These are phyloP conservation scores for Metarhizium rileyi DNA, from an alignment of 2,329 filamentous ascomycete species.

Conservation along the genomic window DNA sequence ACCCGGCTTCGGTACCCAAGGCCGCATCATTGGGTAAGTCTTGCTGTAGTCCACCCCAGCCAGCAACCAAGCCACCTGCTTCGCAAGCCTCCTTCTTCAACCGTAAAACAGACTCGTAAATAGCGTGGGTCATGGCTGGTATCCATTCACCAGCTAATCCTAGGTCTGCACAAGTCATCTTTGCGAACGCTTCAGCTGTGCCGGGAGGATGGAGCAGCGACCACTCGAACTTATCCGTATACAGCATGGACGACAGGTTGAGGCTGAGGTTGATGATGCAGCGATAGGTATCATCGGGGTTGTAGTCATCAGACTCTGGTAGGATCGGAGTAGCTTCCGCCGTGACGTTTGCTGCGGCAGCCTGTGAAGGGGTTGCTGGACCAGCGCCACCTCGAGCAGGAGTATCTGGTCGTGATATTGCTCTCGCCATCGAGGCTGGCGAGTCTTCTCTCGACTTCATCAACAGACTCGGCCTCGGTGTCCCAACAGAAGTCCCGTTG, in stretches of 20 bases:
- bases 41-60: conserved; percentile 46
- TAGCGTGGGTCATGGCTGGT: conserved; percentile 86
- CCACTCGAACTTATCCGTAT: conserved; percentile 98
- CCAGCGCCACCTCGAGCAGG: conserved; percentile 42
- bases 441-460: conserved; percentile 29
- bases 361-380: conserved; percentile 36
- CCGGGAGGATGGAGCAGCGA: conserved; percentile 86
- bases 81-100: conserved; percentile 96
- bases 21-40: conserved; percentile 87
- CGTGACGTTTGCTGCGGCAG: conserved; percentile 45
- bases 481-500: conserved; percentile 15
- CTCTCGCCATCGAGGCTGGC: conserved; percentile 24
- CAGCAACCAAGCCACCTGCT: conserved; percentile 73
- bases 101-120: conserved; percentile 87
- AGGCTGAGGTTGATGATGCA: conserved; percentile 88
- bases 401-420: conserved; percentile 43
- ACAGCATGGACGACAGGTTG: conserved; percentile 82
- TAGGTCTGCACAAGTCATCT: conserved; percentile 84
- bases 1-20: conserved; percentile 73
- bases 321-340: conserved; percentile 57
- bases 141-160: conserved; percentile 89
- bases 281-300: conserved; percentile 89
- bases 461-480: conserved; percentile 19
- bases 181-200: conserved; percentile 85
- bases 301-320: conserved; percentile 60